Conservation (phyloP, 2,329 filamentous ascomycete genomes). For the Colletotrichum eleusines region DNA sequence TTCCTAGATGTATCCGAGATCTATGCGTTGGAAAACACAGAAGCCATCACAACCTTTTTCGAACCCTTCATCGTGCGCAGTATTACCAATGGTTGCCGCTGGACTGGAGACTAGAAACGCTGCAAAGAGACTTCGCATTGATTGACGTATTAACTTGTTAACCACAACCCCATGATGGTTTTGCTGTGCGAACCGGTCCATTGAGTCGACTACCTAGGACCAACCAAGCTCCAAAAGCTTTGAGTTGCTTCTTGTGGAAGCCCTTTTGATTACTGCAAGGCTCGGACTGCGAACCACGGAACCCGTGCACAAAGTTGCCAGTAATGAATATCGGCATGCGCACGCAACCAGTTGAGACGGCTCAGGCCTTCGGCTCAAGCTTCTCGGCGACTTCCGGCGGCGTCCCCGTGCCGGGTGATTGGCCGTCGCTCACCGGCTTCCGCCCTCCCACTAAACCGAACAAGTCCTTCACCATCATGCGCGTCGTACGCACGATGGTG, state of each 20-base stretch:
- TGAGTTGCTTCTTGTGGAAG: too few relatives aligned
- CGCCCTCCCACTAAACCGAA: slow-evolving; percentile 15
- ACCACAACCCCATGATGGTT: not conserved
- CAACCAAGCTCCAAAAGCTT: not conserved
- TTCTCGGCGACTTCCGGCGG: slow-evolving; percentile 36
- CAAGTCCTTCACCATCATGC: slow-evolving; percentile 39
- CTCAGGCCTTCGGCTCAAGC: slow-evolving; percentile 2
- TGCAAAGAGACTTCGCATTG: fast-evolving
- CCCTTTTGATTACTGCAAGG: not conserved
- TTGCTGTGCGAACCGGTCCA: not conserved
- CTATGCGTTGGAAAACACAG: not conserved
- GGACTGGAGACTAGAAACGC: not conserved
- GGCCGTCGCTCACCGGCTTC: slow-evolving; percentile 16
- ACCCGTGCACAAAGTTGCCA: not conserved
- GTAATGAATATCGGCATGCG: too few relatives aligned
- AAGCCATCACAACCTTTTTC: not conserved
- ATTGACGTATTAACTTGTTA: not conserved
- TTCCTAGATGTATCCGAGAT: slow-evolving; percentile 8
- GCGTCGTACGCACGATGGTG: slow-evolving; percentile 33
- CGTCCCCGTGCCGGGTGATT: slow-evolving; percentile 15
- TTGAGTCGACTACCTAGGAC: not conserved
- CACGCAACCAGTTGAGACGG: not conserved
- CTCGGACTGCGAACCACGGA: not conserved
- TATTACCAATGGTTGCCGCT: not conserved
- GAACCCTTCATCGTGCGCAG: not conserved